These are phyloP conservation scores for Lodderomyces theae DNA, from an alignment of 1,139 yeast genomes.

Conservation along the genomic window DNA sequence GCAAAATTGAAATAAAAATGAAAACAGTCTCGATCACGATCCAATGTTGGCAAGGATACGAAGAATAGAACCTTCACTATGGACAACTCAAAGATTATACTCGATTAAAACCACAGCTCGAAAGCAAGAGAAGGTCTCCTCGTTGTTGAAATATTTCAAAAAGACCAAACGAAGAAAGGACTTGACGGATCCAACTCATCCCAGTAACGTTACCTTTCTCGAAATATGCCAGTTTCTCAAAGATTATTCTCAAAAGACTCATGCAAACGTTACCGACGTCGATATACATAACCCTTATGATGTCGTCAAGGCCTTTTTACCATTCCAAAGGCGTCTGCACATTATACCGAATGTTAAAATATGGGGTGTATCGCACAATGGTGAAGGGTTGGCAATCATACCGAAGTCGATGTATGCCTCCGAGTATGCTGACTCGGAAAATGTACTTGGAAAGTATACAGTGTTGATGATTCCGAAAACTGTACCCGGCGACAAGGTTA, in stretches of 20 bases:
- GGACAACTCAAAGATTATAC: not conserved
- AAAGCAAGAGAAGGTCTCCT: conserved; percentile 5
- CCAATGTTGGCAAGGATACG: conserved; percentile 5
- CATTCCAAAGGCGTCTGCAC: conserved; percentile 17
- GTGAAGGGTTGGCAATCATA: conserved; percentile 38
- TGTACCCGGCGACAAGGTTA: conserved; percentile 36
- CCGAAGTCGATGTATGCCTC: conserved; percentile 25
- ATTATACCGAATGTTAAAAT: conserved; percentile 24
- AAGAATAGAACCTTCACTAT: not conserved
- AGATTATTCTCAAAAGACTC: conserved; percentile 9
- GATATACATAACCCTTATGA: conserved; percentile 24
- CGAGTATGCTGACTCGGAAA: conserved; percentile 15
- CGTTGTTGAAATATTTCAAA: conserved; percentile 8
- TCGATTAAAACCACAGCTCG: not conserved
- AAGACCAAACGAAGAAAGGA: conserved; percentile 14
- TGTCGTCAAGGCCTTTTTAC: conserved; percentile 28
- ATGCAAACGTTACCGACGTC: conserved; percentile 12
- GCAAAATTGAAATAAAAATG: no score
- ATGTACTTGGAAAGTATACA: conserved; percentile 19
- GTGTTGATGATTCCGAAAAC: conserved; percentile 40
- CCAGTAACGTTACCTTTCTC: conserved; percentile 8
- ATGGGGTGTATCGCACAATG: conserved; percentile 31
- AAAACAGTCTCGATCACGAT: not conserved
- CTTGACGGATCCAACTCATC: conserved; percentile 15
- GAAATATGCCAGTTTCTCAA: conserved; percentile 18